Conservation (phyloP, 495 filamentous ascomycete species). For the Clohesyomyces aquaticus region DNA sequence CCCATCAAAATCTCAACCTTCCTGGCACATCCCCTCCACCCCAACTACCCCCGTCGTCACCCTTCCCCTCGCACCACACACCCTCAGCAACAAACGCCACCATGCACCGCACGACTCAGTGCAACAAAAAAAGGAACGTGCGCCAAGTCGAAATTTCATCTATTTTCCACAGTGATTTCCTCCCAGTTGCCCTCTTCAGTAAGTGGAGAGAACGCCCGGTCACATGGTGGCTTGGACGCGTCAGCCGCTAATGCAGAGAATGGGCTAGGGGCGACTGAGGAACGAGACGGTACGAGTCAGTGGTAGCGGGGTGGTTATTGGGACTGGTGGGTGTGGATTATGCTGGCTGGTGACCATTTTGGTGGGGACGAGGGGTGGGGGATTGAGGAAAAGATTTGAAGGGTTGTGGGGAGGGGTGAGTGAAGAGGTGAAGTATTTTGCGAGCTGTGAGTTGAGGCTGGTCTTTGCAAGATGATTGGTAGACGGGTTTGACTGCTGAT, state of each 20-base stretch:
- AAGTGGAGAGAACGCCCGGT: conserved; percentile 13
- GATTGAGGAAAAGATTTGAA: background rate
- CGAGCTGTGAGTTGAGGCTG: too few species aligned
- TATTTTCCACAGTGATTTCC: conserved; percentile 12
- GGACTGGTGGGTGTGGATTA: background rate
- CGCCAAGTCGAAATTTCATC: conserved; percentile 29
- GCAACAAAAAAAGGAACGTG: conserved; percentile 12
- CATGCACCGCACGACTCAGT: background rate
- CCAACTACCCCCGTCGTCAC: too few species aligned
- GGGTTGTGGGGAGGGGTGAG: background rate
- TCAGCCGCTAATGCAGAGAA: background rate
- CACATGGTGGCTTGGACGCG: conserved; percentile 25
- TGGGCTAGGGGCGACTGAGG: background rate
- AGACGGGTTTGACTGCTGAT: too few species aligned
- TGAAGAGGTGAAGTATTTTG: too few species aligned
- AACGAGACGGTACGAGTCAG: too few species aligned
- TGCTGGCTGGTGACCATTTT: background rate
- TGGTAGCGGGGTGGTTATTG: too few species aligned
- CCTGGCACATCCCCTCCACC: too few species aligned
- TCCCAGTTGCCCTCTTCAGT: background rate
- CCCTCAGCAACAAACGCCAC: background rate
- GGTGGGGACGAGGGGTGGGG: background rate
- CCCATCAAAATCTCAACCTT: too few species aligned
- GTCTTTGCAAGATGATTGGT: too few species aligned
- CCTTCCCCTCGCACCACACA: background rate